Evolutionary conservation across 2,329 filamentous ascomycete species (phyloP).

Genomic region (Phaeophleospora eucalypticola): DNA sequence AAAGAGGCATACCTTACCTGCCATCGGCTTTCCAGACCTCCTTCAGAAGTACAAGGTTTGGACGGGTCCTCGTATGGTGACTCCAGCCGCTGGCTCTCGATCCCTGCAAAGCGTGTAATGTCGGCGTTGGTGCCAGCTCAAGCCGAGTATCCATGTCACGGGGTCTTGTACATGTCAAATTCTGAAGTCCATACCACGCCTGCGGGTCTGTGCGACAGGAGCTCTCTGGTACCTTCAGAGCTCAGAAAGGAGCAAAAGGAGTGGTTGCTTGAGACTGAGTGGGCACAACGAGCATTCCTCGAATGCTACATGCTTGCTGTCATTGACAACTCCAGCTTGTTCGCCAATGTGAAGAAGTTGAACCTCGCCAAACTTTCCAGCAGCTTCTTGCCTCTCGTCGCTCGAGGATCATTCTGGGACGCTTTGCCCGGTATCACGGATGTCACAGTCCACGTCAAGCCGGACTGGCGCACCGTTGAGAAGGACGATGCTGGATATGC

Average conservation of each 20-base stretch:
- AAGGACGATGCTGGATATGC: slow-evolving; percentile 52
- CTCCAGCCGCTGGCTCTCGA: slow-evolving; percentile 18
- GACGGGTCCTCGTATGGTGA: slow-evolving; percentile 18
- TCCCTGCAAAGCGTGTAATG: slow-evolving; percentile 11
- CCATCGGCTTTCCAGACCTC: slow-evolving; percentile 10
- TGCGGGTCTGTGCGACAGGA: slow-evolving; percentile 25
- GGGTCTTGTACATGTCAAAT: slow-evolving; percentile 31
- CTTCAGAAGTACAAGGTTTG: slow-evolving; percentile 17
- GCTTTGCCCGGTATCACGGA: slow-evolving; percentile 52
- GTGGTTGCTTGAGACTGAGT: slow-evolving; percentile 64
- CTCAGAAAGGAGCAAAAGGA: slow-evolving; percentile 63
- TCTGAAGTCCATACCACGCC: slow-evolving; percentile 15
- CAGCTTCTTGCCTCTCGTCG: slow-evolving; percentile 54
- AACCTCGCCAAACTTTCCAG: slow-evolving; percentile 63
- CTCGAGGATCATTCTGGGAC: slow-evolving; percentile 59
- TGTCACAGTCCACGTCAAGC: slow-evolving; percentile 58
- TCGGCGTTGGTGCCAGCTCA: neutral
- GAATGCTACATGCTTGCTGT: slow-evolving; percentile 63
- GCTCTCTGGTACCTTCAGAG: slow-evolving; percentile 49
- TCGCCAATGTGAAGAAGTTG: slow-evolving; percentile 54
- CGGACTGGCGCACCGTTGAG: slow-evolving; percentile 60
- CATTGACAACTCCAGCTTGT: slow-evolving; percentile 56
- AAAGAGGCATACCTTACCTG: slow-evolving; percentile 23
- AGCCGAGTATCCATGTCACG: slow-evolving; percentile 4
- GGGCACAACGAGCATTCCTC: slow-evolving; percentile 65